Evolutionary conservation across 1,284 basidiomycete species (phyloP).

Genomic region (Grifola frondosa): DNA sequence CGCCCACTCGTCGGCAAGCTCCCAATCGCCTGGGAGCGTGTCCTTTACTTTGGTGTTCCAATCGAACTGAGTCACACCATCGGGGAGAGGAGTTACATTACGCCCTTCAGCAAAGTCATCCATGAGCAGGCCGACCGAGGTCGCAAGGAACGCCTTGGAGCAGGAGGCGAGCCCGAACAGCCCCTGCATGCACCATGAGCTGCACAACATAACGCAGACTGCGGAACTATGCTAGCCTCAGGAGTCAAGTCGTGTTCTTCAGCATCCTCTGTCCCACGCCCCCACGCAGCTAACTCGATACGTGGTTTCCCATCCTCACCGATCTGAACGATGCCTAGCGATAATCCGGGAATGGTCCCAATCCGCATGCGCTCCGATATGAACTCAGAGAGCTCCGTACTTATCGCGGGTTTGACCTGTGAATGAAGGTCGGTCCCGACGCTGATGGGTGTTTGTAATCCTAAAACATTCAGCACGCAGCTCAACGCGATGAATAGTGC

Average conservation of each 20-base stretch:
- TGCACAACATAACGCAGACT: background rate
- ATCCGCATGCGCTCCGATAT: constrained; percentile 18
- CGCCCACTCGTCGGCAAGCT: constrained; percentile 37
- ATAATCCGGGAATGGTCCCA: constrained; percentile 19
- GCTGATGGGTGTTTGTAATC: too few relatives aligned
- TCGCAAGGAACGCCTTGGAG: constrained; percentile 41
- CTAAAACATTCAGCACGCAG: too few relatives aligned
- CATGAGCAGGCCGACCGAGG: constrained; percentile 32
- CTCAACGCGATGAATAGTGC: too few relatives aligned
- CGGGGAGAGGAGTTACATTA: constrained; percentile 23
- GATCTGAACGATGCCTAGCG: constrained; percentile 20
- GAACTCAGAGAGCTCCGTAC: constrained; percentile 9
- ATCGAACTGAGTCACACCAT: constrained; percentile 3
- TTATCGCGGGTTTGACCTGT: too few relatives aligned
- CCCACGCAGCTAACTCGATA: constrained; percentile 15
- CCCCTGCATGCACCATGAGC: constrained; percentile 26
- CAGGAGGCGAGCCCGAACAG: constrained; percentile 42
- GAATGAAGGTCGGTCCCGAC: too few relatives aligned
- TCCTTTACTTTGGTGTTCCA: constrained; percentile 40
- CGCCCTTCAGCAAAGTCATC: constrained; percentile 22
- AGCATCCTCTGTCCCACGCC: constrained; percentile 29
- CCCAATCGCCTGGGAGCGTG: constrained; percentile 40
- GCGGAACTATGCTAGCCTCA: too few relatives aligned
- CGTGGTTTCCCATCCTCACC: constrained; percentile 7
- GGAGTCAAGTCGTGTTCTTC: constrained; percentile 21